Evolutionary conservation across 805 yeast species (phyloP).

Genomic region (Wickerhamiella australiensis): DNA sequence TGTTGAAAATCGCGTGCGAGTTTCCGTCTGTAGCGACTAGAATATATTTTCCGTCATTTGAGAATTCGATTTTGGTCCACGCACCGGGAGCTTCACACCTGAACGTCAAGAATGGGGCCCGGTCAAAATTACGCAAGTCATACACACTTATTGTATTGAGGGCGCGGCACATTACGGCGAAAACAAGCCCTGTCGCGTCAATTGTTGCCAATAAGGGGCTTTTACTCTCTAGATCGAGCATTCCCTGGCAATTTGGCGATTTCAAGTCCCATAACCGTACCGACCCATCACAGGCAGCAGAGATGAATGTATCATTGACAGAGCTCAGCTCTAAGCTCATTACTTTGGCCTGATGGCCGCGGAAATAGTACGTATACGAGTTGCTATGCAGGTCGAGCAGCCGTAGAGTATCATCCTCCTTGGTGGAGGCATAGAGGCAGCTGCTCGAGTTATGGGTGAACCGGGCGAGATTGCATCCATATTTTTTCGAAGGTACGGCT

Average conservation of each 20-base stretch:
- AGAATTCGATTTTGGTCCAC: conserved; percentile 64
- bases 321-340: conserved; percentile 64
- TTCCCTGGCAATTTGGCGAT: conserved; percentile 52
- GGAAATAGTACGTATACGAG: conserved; percentile 70
- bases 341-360: conserved; percentile 75
- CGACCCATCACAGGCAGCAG: conserved; percentile 64
- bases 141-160: conserved; percentile 43
- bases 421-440: conserved; percentile 75
- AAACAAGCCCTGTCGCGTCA: conserved; percentile 76
- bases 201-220: conserved; percentile 51
- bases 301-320: conserved; percentile 47
- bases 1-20: conserved; percentile 47
- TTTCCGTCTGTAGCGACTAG: conserved; percentile 47
- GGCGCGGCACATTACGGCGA: conserved; percentile 49
- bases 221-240: conserved; percentile 33
- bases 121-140: conserved; percentile 46
- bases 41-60: conserved; percentile 60
- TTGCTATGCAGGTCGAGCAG: conserved; percentile 67
- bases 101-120: conserved; percentile 42
- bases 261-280: conserved; percentile 82
- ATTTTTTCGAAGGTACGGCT: conserved; percentile 71
- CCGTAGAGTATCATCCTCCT: conserved; percentile 47
- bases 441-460: conserved; percentile 65
- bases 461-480: conserved; percentile 78
- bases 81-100: conserved; percentile 24